phyloP scores from a whole-genome alignment of 1,139 yeast species.

The Insectozyma bohioensis region DNA sequence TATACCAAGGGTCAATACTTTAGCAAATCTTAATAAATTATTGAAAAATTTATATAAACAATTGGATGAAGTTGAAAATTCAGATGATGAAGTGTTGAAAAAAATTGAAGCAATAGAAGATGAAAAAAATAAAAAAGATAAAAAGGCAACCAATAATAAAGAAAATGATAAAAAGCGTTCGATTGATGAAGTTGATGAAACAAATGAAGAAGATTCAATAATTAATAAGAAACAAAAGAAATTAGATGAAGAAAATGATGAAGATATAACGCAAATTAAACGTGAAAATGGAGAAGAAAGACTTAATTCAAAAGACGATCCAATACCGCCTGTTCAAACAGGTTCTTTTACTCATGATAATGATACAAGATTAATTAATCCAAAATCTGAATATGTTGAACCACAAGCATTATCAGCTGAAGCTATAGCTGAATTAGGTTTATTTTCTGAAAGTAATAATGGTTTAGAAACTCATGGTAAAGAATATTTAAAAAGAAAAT shows the following conservation, averaged over 20 bases:
- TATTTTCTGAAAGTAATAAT: conserved; percentile 61
- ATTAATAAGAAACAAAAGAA: conserved; percentile 1
- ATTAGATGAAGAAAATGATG: conserved; percentile 6
- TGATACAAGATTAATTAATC: conserved; percentile 66
- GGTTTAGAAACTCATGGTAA: conserved; percentile 61
- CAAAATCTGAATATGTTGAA: conserved; percentile 75
- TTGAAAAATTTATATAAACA: conserved; percentile 50
- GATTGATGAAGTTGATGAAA: conserved; percentile 14
- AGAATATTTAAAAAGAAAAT: conserved; percentile 71
- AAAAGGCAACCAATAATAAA: conserved; percentile 5
- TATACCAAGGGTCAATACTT: conserved; percentile 45
- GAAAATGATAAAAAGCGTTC: conserved; percentile 10
- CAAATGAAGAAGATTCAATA: conserved; percentile 2
- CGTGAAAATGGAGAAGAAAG: conserved; percentile 14
- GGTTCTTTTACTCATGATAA: conserved; percentile 50
- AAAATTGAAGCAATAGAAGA: conserved; percentile 18
- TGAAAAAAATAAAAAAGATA: conserved; percentile 1
- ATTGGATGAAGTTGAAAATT: conserved; percentile 44
- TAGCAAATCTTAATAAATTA: conserved; percentile 47
- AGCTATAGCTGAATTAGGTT: conserved; percentile 61
- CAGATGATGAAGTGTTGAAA: conserved; percentile 42
- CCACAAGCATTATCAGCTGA: conserved; percentile 71
- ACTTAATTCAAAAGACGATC: conserved; percentile 29
- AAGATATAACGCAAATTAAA: conserved; percentile 5
- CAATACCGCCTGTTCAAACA: conserved; percentile 45